These are phyloP conservation scores for Fusarium bactridioides DNA, from an alignment of 2,329 filamentous ascomycete species.

Conservation along the genomic window DNA sequence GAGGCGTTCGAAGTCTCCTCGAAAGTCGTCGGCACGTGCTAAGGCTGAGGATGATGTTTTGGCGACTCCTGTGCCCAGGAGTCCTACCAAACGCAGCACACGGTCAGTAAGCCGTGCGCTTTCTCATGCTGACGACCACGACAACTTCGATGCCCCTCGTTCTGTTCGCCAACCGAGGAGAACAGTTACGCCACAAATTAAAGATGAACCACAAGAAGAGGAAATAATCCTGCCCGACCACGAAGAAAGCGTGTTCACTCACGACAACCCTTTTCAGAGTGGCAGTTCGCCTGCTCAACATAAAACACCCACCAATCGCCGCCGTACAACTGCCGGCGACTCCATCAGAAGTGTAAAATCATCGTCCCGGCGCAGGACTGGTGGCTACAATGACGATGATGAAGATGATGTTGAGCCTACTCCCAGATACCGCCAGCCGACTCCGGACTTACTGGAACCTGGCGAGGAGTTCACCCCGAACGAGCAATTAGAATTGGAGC, in stretches of 20 bases:
- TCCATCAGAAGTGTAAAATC: slow-evolving; percentile 53
- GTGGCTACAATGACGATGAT: slow-evolving; percentile 41
- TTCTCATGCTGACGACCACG: slow-evolving; percentile 58
- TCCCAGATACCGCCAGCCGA: slow-evolving; percentile 40
- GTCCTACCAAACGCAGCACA: slow-evolving; percentile 63
- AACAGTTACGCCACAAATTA: slow-evolving; percentile 61
- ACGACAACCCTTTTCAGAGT: slow-evolving; percentile 93
- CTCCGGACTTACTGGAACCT: slow-evolving; percentile 62
- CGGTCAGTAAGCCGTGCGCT: slow-evolving; percentile 64
- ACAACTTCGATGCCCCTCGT: slow-evolving; percentile 48
- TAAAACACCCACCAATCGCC: slow-evolving; percentile 58
- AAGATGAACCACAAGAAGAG: slow-evolving; percentile 59
- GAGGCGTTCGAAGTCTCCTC: slow-evolving; percentile 63
- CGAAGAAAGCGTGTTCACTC: slow-evolving; percentile 76
- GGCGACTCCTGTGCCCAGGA: slow-evolving; percentile 48
- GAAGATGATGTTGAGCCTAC: slow-evolving; percentile 48
- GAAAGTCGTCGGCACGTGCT: slow-evolving; percentile 61
- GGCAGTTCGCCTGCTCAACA: slow-evolving; percentile 70
- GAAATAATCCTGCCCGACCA: slow-evolving; percentile 40
- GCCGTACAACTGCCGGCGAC: slow-evolving; percentile 57
- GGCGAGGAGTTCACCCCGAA: slow-evolving; percentile 96
- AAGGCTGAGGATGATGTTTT: slow-evolving; percentile 61
- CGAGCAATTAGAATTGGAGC: slow-evolving; percentile 81
- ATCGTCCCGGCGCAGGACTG: slow-evolving; percentile 54
- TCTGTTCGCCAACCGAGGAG: slow-evolving; percentile 61